Evolutionary conservation across 2,329 filamentous ascomycete species (phyloP).

Genomic region (Aurifilum marmelostoma): DNA sequence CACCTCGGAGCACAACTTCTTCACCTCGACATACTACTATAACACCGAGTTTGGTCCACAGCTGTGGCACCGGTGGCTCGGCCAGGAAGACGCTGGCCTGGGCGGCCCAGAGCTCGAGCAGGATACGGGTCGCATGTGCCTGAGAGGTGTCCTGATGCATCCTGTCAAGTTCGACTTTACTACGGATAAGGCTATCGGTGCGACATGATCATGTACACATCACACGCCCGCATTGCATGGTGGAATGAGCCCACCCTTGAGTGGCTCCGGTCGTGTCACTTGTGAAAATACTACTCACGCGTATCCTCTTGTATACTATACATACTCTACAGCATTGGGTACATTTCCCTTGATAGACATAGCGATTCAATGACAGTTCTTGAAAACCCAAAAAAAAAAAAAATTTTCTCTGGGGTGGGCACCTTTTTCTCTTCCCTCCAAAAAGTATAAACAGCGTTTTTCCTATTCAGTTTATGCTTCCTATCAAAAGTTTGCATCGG

Average conservation of each 20-base stretch:
- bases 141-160: conserved; percentile 67
- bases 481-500: not conserved
- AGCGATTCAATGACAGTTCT: not conserved
- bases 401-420: too few species aligned
- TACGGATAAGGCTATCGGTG: conserved; percentile 26
- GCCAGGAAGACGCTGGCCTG: conserved; percentile 58
- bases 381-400: too few species aligned
- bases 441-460: not conserved
- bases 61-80: conserved; percentile 66
- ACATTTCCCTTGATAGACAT: not conserved
- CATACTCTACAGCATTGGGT: not conserved
- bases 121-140: conserved; percentile 59
- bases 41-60: conserved; percentile 59
- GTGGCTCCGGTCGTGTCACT: not conserved
- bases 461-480: not conserved
- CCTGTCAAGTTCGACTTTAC: conserved; percentile 56
- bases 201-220: conserved; percentile 13
- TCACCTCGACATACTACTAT: conserved; percentile 64
- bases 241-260: not conserved
- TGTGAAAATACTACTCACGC: not conserved
- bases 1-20: conserved; percentile 57
- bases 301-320: conserved; percentile 9
- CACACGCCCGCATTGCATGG: not conserved
- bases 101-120: conserved; percentile 50
- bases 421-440: not conserved